Base-by-base conservation (phyloP, 352 stramenopile genomes). In the Salisapilia sapeloensis region DNA sequence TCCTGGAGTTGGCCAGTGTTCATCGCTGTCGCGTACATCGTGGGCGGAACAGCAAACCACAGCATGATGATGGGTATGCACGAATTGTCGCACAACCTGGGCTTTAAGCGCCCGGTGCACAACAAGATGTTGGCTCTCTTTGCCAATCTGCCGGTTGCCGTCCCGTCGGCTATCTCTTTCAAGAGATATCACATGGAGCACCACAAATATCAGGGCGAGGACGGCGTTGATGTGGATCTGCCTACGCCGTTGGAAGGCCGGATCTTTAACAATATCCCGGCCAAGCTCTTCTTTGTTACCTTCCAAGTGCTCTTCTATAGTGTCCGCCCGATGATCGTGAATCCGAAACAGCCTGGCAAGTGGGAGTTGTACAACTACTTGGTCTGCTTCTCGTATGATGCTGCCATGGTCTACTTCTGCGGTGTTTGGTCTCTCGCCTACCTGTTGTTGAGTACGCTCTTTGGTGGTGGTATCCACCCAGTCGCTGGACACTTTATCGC, bases 131-230 rank as follows among this genome's bases (percentile, higher is more conserved):
- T 96, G 9, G 77, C 61, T 12, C 85, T 98, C 38, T 46, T 98
- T 23, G 78, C 85, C 6, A 98, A 98, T 56, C 50, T 95, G 32
- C 82, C 90, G 4, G 69, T 97, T 16, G 78, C 71, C 10, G 64
- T 98, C 25, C 92, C 94, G 0, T 86, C 81, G 2, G 63, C 82
- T 12, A 67, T 92, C 32, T 79, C 82, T 16, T 98, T 98, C 59
- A 97, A 96, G 60, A 58, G 85, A 8, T 98, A 98, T 61, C 93
- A 98, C 59, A 81, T 96, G 53, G 89, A 97, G 44, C 93, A 98
- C 70, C 93, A 98, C 60, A 76, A 84, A 15, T 96, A 94, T 53
- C 85, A 97, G 56, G 93, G 93, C 31, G 81, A 93, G 24, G 69
- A 97, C 31, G 69, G 75, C 33, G 55, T 96, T 9, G 92, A 98